These are phyloP conservation scores for Isochrysis galbana DNA, from an alignment of 78 protist genomes.

Conservation along the genomic window DNA sequence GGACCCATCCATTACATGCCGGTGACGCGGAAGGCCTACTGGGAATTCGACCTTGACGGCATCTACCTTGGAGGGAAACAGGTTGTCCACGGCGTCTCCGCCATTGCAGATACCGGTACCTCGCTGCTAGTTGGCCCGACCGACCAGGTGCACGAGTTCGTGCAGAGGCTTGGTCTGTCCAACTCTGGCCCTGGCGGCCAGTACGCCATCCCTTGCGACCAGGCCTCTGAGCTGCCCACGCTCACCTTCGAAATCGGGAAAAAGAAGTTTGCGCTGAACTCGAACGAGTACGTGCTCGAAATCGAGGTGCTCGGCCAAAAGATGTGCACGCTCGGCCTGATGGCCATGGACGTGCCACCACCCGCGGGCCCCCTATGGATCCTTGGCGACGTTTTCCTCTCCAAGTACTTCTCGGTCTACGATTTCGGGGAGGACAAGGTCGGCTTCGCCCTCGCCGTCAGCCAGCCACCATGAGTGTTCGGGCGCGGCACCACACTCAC, in stretches of 20 bases:
- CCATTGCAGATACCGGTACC: slow-evolving; percentile 95
- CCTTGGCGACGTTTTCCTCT: slow-evolving; percentile 95
- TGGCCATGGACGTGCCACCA: slow-evolving; percentile 73
- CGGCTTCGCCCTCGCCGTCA: slow-evolving; percentile 70
- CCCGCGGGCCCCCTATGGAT: slow-evolving; percentile 80
- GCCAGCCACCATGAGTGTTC: too few species aligned
- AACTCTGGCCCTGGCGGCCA: neutral
- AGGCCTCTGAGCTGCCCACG: slow-evolving; percentile 73
- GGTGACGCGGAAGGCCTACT: slow-evolving; percentile 75
- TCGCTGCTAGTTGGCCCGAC: slow-evolving; percentile 91
- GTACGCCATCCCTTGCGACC: slow-evolving; percentile 6
- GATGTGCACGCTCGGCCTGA: slow-evolving; percentile 88
- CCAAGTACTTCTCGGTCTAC: slow-evolving; percentile 84
- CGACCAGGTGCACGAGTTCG: neutral
- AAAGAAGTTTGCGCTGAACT: slow-evolving; percentile 64
- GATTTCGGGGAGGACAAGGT: slow-evolving; percentile 72
- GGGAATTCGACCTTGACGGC: slow-evolving; percentile 64
- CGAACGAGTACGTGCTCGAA: slow-evolving; percentile 86
- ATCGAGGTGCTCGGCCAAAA: slow-evolving; percentile 36
- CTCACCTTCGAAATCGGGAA: slow-evolving; percentile 74
- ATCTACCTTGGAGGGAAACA: neutral
- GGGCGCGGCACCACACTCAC: too few species aligned
- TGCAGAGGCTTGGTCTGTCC: neutral
- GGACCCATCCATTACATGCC: slow-evolving; percentile 72
- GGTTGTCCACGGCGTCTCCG: slow-evolving; percentile 33